Evolutionary conservation across 202 grass and related monocot species (phyloP).

Genomic region (Eragrostis tef): DNA sequence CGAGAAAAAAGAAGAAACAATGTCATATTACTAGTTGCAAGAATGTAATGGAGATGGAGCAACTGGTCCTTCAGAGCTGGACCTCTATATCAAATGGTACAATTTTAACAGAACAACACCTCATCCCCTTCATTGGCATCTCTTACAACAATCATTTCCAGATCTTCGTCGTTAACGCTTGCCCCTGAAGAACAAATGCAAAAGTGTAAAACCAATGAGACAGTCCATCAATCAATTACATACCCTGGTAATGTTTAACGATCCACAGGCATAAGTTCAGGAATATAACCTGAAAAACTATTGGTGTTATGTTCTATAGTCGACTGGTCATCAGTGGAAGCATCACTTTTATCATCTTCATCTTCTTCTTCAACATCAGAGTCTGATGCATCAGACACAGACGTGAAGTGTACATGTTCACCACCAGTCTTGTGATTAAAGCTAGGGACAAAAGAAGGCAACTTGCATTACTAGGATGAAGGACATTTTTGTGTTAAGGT

Average conservation of each 20-base stretch:
- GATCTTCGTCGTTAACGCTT: slow-evolving; percentile 51
- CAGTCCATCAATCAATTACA: background rate
- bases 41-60: background rate
- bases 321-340: slow-evolving; percentile 51
- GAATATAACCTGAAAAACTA: slow-evolving; percentile 63
- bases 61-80: background rate
- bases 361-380: slow-evolving; percentile 54
- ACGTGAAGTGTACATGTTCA: slow-evolving; percentile 92
- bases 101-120: slow-evolving; percentile 57
- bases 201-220: slow-evolving; percentile 12
- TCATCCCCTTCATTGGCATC: slow-evolving; percentile 69
- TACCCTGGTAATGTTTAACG: slow-evolving; percentile 1
- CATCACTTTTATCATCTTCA: slow-evolving; percentile 44
- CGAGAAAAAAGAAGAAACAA: background rate
- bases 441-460: slow-evolving; percentile 38
- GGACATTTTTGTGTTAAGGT: slow-evolving; percentile 12
- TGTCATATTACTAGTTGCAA: background rate
- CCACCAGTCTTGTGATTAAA: slow-evolving; percentile 97
- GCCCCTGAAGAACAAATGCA: slow-evolving; percentile 39
- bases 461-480: background rate
- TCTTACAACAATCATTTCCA: slow-evolving; percentile 91
- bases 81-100: slow-evolving; percentile 34
- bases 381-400: slow-evolving; percentile 43
- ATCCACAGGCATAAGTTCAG: slow-evolving; percentile 33
- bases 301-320: slow-evolving; percentile 50